Base-by-base conservation (phyloP, 2,329 filamentous ascomycete genomes). In the Dactylella cylindrospora region DNA sequence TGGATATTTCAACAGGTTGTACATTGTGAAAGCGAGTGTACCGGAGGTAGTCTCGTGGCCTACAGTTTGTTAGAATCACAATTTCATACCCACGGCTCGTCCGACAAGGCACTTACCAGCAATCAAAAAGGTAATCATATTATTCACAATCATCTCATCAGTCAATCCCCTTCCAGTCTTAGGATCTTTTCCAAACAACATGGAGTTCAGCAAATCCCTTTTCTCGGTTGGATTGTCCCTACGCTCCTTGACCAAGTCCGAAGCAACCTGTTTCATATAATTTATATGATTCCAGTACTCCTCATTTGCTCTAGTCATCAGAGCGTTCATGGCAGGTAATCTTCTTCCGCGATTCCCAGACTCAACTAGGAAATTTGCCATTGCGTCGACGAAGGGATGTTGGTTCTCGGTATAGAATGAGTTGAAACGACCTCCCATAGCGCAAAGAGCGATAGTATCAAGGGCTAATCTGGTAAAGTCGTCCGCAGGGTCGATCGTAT, bases 391-490 rank as follows among this genome's bases (percentile, higher is more conserved):
- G 67, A 90, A 89, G 0, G 85, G 84, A 66, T 90, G 86, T 70
- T 85, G 74, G 6, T 81, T 76, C 10, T 86, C 79, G 22, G 77
- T 76, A 69, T 89, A 90, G 72, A 84, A 88, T 1, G 80, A 84
- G 72, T 89, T 89, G 76, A 89, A 89, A 13, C 85, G 81, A 57
- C 47, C 66, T 32, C 61, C 51, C 64, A 67, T 67, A 23, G 65
- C 41, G 19, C 65, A 66, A 12, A 90, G 76, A 1, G 83, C 84
- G 6, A 90, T 77, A 0, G 84, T 85, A 69, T 90, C 86, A 2
- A 90, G 77, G 0, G 85, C 82, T 25, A 89, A 74, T n/a, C 85
- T 79, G 2, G 85, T 87, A 65, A 87, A 86, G 70, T 88, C 84
- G 13, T 85, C 82, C 0, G 80, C 78, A 0, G 80, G 79, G 36